These are phyloP conservation scores for Solanum appendiculatum DNA, from an alignment of 257 asterid species.

Conservation along the genomic window DNA sequence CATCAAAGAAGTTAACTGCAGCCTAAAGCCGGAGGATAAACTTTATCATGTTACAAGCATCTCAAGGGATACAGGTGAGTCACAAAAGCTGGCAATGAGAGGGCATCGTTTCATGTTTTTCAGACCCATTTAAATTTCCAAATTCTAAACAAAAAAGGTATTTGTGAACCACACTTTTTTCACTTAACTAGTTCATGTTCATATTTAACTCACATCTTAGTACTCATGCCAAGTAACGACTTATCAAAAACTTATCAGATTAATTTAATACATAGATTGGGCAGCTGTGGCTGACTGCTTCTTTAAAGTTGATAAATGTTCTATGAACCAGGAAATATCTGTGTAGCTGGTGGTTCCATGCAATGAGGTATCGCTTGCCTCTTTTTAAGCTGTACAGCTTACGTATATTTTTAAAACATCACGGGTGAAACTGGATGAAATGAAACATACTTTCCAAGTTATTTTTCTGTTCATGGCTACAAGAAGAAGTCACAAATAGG, in stretches of 20 bases:
- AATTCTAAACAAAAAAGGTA: not conserved
- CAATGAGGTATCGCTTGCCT: not conserved
- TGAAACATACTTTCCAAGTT: not conserved
- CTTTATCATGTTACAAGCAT: slow-evolving; percentile 76
- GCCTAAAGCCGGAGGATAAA: slow-evolving; percentile 95
- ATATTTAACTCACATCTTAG: not conserved
- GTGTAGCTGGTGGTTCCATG: not conserved
- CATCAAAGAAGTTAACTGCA: slow-evolving; percentile 75
- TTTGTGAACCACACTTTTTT: not conserved
- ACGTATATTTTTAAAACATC: not conserved
- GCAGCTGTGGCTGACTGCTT: not conserved
- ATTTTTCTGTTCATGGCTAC: not conserved
- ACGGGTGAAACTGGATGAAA: not conserved
- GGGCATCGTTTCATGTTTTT: not conserved
- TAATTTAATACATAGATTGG: not conserved
- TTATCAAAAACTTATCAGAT: not conserved
- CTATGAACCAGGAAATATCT: not conserved
- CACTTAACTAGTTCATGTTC: not conserved
- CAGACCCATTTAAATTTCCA: not conserved
- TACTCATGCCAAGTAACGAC: not conserved
- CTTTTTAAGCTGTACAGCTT: not conserved
- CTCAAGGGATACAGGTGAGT: slow-evolving; percentile 75
- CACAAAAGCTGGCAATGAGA: not conserved
- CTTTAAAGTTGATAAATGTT: not conserved
- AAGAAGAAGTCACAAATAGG: not conserved